Base-by-base conservation (phyloP, 2,329 filamentous ascomycete genomes). In the Calonectria naviculata region DNA sequence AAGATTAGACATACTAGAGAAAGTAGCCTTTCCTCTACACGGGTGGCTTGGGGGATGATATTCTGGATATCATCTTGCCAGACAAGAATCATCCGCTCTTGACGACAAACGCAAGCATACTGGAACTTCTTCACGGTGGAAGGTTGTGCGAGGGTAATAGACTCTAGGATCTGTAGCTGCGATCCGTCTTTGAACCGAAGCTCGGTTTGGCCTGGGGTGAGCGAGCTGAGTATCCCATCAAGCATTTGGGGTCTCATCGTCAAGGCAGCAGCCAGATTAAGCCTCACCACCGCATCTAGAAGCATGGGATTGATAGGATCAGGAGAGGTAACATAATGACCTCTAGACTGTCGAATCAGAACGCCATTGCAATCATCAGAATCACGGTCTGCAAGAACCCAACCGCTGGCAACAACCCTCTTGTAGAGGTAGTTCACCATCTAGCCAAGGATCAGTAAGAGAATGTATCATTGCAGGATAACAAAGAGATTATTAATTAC, bases 221-320 rank as follows among this genome's bases (percentile, higher is more conserved):
- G 58, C 6, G 66, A 63, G 17, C 9, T 9, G 17, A 68, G 46
- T 38, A 68, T 63, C 9, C 58, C 66, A 56, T 68, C 66, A 10
- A 68, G 58, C 66, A 68, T 63, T 17, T 68, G 65, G n/a, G 66
- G 66, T 19, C 66, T 26, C 66, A 68, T 68, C 13, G 66, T 68
- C 12, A 68, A 46, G 38, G 66, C 66, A 5, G 29, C 58, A 17
- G n/a, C 58, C 1, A 64, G 46, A 24, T 68, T 68, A 9, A 68
- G 58, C 5, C 46, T 21, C 12, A 46, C n/a, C 4, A 64, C 66
- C 1, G 66, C 58, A 56, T 31, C 66, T 13, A 68, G 21, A 12
- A 68, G 41, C 8, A 63, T n/a, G 15, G 10, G 19, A 8, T 58
- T 56, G 21, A 31, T 17, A 15, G 58, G 58, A 26, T 68, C 58